phyloP scores from a whole-genome alignment of 495 filamentous ascomycete species.

The Penicilliopsis zonata region DNA sequence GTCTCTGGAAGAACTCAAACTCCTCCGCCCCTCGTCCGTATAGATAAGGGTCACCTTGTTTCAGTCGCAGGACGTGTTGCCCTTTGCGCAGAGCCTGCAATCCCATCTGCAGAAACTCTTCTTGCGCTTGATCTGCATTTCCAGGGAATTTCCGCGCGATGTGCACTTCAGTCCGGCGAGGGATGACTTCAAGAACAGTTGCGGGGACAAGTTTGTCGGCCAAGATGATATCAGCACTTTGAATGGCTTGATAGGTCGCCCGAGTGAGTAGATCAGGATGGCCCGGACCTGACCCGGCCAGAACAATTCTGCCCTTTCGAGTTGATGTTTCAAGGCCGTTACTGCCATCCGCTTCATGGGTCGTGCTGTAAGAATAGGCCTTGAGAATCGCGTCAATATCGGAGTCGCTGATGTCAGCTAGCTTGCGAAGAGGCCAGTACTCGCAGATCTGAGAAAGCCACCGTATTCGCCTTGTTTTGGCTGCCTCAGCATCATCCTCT shows the following conservation, averaged over 20 bases:
- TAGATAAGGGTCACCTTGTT: constrained; percentile 94
- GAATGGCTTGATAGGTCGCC: constrained; percentile 80
- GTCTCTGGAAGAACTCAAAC: constrained; percentile 64
- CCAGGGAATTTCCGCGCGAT: constrained; percentile 97
- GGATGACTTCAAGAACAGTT: constrained; percentile 76
- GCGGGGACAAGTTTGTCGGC: constrained; percentile 94
- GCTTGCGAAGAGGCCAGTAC: constrained; percentile 84
- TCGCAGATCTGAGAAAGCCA: constrained; percentile 97
- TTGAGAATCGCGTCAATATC: constrained; percentile 65
- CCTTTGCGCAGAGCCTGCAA: constrained; percentile 60
- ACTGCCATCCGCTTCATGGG: constrained; percentile 7
- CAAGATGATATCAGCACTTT: constrained; percentile 72
- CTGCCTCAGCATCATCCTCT: constrained; percentile 59
- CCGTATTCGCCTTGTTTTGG: constrained; percentile 70
- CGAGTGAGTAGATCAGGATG: constrained; percentile 83
- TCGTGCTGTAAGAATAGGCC: constrained; percentile 41
- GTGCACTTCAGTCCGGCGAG: constrained; percentile 75
- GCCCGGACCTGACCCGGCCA: constrained; percentile 88
- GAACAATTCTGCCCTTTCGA: constrained; percentile 57
- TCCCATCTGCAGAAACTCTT: constrained; percentile 75
- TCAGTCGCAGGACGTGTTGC: constrained; percentile 72
- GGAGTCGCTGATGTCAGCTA: constrained; percentile 65
- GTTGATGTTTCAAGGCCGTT: constrained; percentile 10
- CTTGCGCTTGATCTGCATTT: constrained; percentile 87
- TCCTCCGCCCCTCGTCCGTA: constrained; percentile 94